Percentiles rank a stretch among this genome's conserved stretches.
Conservation (phyloP, 2,329 filamentous ascomycete genomes). For the Aspergillus tubingensis region DNA sequence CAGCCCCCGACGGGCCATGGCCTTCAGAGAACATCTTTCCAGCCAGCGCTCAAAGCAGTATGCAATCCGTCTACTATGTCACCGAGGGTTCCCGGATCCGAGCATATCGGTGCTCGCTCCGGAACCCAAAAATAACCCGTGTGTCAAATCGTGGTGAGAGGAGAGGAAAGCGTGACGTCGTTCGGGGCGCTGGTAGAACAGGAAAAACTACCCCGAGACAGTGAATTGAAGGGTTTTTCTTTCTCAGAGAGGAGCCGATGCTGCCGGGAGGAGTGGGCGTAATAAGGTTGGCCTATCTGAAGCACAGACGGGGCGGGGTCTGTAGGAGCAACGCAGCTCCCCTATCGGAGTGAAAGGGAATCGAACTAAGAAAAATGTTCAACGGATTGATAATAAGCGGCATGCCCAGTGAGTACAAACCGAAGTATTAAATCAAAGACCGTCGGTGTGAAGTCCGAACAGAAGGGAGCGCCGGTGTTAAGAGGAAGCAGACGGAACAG, state of each 20-base stretch:
- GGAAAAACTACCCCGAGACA: neutral
- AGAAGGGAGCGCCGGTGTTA: slow-evolving; percentile 11
- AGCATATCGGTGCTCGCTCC: slow-evolving; percentile 45
- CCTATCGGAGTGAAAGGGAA: slow-evolving; percentile 25
- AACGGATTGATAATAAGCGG: slow-evolving; percentile 6
- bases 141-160: slow-evolving; percentile 16
- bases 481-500: slow-evolving; percentile 13
- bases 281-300: slow-evolving; percentile 32
- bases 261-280: slow-evolving; percentile 27
- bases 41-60: slow-evolving; percentile 38
- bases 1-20: slow-evolving; percentile 40
- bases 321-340: slow-evolving; percentile 30
- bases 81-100: slow-evolving; percentile 45
- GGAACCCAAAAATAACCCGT: slow-evolving; percentile 35
- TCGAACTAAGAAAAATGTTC: slow-evolving; percentile 22
- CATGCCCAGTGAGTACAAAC: slow-evolving; percentile 19
- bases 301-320: slow-evolving; percentile 34
- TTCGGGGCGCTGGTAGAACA: slow-evolving; percentile 4
- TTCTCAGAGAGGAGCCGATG: slow-evolving; percentile 24
- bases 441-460: neutral
- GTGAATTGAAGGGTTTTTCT: slow-evolving; percentile 9
- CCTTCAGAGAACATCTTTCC: slow-evolving; percentile 50
- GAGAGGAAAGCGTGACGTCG: slow-evolving; percentile 4
- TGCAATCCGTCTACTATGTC: slow-evolving; percentile 40
- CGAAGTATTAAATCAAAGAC: slow-evolving; percentile 6